Percentiles rank a stretch among this genome's conserved stretches.
Conservation (phyloP, 2,329 filamentous ascomycete genomes). For the Venturia carpophila region DNA sequence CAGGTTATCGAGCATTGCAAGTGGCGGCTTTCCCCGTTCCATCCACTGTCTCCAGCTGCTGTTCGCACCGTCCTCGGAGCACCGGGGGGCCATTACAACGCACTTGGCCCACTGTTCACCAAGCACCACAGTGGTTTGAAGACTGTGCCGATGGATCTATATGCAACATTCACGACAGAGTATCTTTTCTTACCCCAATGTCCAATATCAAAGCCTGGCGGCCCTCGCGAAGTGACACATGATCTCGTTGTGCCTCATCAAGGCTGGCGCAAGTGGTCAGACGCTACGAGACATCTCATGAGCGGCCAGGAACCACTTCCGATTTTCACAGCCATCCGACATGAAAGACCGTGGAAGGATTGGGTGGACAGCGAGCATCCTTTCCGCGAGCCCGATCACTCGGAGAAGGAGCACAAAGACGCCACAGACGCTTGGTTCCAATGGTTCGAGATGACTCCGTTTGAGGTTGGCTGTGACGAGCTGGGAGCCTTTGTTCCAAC, state of each 20-base stretch:
- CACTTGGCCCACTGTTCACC: slow-evolving; percentile 27
- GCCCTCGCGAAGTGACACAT: slow-evolving; percentile 22
- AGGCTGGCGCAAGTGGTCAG: slow-evolving; percentile 20
- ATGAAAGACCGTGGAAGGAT: slow-evolving; percentile 27
- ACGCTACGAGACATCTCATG: slow-evolving; percentile 24
- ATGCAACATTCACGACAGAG: slow-evolving; percentile 27
- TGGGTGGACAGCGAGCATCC: slow-evolving; percentile 26
- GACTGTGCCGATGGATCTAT: slow-evolving; percentile 29
- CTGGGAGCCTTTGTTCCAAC: slow-evolving; percentile 31
- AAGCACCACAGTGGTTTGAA: slow-evolving; percentile 27
- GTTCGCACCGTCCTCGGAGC: slow-evolving; percentile 25
- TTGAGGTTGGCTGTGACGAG: slow-evolving; percentile 32
- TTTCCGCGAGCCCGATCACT: slow-evolving; percentile 25
- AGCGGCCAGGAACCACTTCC: slow-evolving; percentile 24
- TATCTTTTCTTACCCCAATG: slow-evolving; percentile 29
- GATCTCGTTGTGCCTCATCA: neutral
- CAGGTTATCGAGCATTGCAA: slow-evolving; percentile 29
- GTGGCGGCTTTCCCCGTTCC: slow-evolving; percentile 27
- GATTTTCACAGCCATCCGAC: slow-evolving; percentile 26
- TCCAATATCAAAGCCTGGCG: slow-evolving; percentile 22
- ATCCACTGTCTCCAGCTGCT: slow-evolving; percentile 28
- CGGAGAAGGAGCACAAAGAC: slow-evolving; percentile 25
- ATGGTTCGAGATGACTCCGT: slow-evolving; percentile 31
- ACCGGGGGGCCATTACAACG: slow-evolving; percentile 25
- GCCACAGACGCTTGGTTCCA: slow-evolving; percentile 32